Evolutionary conservation across 306 rosid species (phyloP).

Genomic region (Lotus japonicus): DNA sequence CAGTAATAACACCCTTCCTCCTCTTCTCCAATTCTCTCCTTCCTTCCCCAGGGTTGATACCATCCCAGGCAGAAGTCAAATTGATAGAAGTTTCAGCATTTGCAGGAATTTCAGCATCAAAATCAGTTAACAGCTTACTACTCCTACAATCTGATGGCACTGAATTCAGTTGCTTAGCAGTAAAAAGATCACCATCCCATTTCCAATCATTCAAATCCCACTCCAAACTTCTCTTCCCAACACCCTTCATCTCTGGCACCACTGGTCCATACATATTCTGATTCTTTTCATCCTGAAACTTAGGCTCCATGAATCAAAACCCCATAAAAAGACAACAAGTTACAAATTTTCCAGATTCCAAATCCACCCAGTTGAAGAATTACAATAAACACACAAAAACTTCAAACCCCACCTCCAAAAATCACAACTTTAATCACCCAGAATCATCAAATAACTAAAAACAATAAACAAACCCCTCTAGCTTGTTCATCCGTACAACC

Average conservation of each 20-base stretch:
- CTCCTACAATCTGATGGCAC: conserved; percentile 50
- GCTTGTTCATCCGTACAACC: conserved; percentile 10
- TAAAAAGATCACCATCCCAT: conserved; percentile 92
- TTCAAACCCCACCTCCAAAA: conserved; percentile 17
- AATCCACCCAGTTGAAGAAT: conserved; percentile 30
- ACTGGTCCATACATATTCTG: conserved; percentile 36
- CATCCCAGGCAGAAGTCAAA: conserved; percentile 49
- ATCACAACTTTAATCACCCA: conserved; percentile 1
- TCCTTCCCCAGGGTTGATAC: conserved; percentile 35
- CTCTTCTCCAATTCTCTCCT: conserved; percentile 67
- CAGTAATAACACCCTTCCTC: conserved; percentile 41
- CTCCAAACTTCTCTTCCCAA: conserved; percentile 59
- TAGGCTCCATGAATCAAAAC: conserved; percentile 50
- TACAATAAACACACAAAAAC: background rate
- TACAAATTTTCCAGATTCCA: conserved; percentile 36
- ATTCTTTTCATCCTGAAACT: conserved; percentile 45
- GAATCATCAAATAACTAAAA: background rate
- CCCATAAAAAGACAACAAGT: background rate
- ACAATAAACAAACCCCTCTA: conserved; percentile 14
- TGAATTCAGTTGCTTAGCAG: conserved; percentile 54
- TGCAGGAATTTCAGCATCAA: conserved; percentile 39
- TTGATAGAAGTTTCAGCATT: conserved; percentile 41
- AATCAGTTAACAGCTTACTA: conserved; percentile 43
- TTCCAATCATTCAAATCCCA: conserved; percentile 95
- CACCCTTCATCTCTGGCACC: conserved; percentile 44